phyloP scores from a whole-genome alignment of 441 rosid species.

The Brassica balearica region DNA sequence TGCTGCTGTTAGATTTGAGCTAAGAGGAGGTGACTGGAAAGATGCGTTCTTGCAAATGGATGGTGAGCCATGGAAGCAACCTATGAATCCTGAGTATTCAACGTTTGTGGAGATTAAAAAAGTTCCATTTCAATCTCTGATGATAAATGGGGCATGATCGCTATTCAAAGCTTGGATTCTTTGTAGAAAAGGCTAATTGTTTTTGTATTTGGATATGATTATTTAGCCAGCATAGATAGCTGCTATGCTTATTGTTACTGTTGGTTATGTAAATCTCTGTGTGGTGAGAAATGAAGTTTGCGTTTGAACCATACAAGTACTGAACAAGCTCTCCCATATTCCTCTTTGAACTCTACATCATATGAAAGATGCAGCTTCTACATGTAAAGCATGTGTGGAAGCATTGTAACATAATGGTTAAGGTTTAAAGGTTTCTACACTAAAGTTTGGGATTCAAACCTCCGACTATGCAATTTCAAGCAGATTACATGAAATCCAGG shows the following conservation, averaged over 20 bases:
- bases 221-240: constrained; percentile 27
- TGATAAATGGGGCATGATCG: constrained; percentile 71
- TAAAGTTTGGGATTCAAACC: no score
- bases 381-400: no score
- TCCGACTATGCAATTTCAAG: no score
- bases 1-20: constrained; percentile 83
- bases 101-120: constrained; percentile 82
- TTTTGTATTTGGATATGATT: constrained; percentile 31
- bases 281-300: constrained; percentile 39
- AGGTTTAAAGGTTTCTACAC: no score
- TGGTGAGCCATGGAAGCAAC: constrained; percentile 98
- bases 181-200: constrained; percentile 39
- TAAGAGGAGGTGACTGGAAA: constrained; percentile 93
- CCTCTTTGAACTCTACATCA: not conserved
- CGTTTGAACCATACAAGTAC: not conserved
- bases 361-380: no score
- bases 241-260: not conserved
- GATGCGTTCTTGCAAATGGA: constrained; percentile 96
- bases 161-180: constrained; percentile 25
- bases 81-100: constrained; percentile 68
- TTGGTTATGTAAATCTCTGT: constrained; percentile 26
- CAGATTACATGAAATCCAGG: no score
- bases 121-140: constrained; percentile 74
- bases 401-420: no score
- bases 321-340: not conserved